Evolutionary conservation across 2,329 filamentous ascomycete species (phyloP), one percentile per base, ranked within the genome.

Genomic region (Pseudogymnoascus sp.): DNA sequence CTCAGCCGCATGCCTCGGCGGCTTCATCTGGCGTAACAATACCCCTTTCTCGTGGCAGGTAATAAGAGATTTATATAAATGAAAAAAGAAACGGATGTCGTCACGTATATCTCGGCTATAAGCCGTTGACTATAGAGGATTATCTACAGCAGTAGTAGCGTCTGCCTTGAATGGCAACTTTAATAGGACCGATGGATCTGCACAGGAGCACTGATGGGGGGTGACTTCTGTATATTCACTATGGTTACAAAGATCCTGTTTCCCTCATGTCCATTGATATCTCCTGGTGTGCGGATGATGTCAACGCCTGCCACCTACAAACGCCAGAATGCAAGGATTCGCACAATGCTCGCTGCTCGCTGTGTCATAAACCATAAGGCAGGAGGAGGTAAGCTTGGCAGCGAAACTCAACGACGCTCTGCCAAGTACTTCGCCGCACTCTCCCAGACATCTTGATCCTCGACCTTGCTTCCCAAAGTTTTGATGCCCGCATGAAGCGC

Each of bases 401-500:
- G 19, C n/a, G 16, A 55, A 29, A 29, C 26, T 64, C 68, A 72
- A 41, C 67, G 63, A 55, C 70, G 67, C 59, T 65, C 61, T 8
- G 64, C 64, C 16, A 87, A 75, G 69, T 83, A 87, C 26, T 76
- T 74, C 63, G 79, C 78, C 1, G 84, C 83, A 68, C 78, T 79
- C 66, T 79, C 75, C 84, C 84, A 88, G 14, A 76, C 75, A 66
- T 83, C 80, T 1, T 70, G 72, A 23, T 74, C 71, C 4, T 77
- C 69, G 14, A 87, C 68, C 66, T 82, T 78, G 61, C 79, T 74
- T 59, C 77, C 77, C 7, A 87, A 71, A 8, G 77, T 78, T 72
- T 83, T 79, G n/a, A 88, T 74, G 43, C 84, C 85, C 19, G 77
- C 77, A 66, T 81, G 77, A 37, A 88, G 71, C 4, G 83, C 83